These are phyloP conservation scores for Mycena maculata DNA, from an alignment of 768 basidiomycete genomes.

Conservation along the genomic window DNA sequence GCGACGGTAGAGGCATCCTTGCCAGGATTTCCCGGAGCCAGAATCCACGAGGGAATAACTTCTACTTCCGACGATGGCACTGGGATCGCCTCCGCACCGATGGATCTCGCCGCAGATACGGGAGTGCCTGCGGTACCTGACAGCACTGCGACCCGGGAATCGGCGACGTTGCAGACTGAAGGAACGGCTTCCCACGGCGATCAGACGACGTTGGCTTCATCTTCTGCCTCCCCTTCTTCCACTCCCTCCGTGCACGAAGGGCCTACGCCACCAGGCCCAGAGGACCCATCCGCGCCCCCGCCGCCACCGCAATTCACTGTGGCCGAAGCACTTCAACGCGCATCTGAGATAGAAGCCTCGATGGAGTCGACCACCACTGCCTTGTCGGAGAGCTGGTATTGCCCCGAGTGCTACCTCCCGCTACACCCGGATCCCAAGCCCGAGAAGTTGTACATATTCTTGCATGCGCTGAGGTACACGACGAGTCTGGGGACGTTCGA, in stretches of 20 bases:
- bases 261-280: conserved; percentile 21
- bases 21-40: conserved; percentile 17
- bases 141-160: background rate
- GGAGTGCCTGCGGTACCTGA: conserved; percentile 16
- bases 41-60: conserved; percentile 24
- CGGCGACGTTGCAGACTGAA: conserved; percentile 4
- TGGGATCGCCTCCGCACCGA: conserved; percentile 22
- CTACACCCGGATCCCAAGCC: conserved; percentile 94
- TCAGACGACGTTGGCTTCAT: conserved; percentile 11
- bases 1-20: conserved; percentile 6
- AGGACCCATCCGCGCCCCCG: conserved; percentile 29
- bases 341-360: conserved; percentile 52
- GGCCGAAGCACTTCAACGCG: conserved; percentile 62
- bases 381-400: conserved; percentile 69
- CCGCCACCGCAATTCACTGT: conserved; percentile 54
- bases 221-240: conserved; percentile 13
- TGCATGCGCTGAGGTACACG: conserved; percentile 91
- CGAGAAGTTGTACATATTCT: conserved; percentile 92
- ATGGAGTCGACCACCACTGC: conserved; percentile 51
- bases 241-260: conserved; percentile 15
- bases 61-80: conserved; percentile 30
- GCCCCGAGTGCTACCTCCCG: conserved; percentile 92
- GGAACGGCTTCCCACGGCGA: conserved; percentile 6
- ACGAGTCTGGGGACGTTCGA: conserved; percentile 85
- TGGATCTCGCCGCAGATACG: conserved; percentile 27